Base-by-base conservation (phyloP, 495 filamentous ascomycete species). In the Trichoderma parareesei region DNA sequence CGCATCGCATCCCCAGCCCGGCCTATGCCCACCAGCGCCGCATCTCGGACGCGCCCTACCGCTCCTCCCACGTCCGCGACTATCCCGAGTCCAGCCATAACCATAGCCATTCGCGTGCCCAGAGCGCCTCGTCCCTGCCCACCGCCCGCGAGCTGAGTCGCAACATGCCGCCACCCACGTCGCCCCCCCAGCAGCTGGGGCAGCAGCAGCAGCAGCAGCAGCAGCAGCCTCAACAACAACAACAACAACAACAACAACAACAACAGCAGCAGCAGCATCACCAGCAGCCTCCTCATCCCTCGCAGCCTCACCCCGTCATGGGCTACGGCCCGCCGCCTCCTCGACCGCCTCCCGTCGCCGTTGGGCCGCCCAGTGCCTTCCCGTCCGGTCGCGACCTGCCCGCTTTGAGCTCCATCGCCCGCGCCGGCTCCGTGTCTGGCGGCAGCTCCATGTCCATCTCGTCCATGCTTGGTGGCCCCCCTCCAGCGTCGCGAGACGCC, bases 371-470 rank as follows among this genome's bases (percentile, higher is more conserved):
- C 4, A 76, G 73, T 18, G 68, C 78, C 7, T 82, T 84, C 67
- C 77, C 80, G 0, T 73, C 79, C 46, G 75, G 75, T 44, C 81
- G 84, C 61, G 83, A 86, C 64, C 77, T 86, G 20, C 84, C 84
- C 38, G 75, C 81, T 3, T 68, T 84, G 46, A 77, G 79, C 67
- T 74, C 82, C 5, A 72, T 84, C 37, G 68, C 78, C 8, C 75
- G 82, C 65, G 74, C 77, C 5, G 72, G 69, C 10, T 74, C 71
- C 61, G 53, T 16, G 53, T 57, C 53, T 37, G 53, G 53, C 53
- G 73, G 86, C 14, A 89, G 89, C 75, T 90, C 89, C 78, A 98
- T 98, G 94, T 96, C 94, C 27, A 98, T 98, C 70, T 94, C 91
- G 9, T 90, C 94, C 27, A 91, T 98, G 83, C 84, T 98, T 27